A percentile compares a stretch with the other conserved stretches of the same genome.
These are phyloP conservation scores for Talaromyces sp. DNA, from an alignment of 2,329 filamentous ascomycete species.

Conservation along the genomic window DNA sequence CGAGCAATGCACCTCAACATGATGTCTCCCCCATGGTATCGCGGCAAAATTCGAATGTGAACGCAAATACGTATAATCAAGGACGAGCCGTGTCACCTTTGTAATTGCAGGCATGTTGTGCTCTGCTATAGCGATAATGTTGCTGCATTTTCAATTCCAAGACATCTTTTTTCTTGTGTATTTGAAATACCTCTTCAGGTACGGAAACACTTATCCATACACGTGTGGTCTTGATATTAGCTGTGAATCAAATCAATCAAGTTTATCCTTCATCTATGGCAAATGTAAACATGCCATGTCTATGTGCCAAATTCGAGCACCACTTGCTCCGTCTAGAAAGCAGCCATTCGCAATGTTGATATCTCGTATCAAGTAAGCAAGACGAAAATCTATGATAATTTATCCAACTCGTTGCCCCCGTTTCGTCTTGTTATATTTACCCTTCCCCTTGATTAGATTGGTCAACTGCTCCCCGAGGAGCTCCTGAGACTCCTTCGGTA, in stretches of 20 bases:
- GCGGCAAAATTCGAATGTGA: not conserved
- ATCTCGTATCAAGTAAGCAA: not conserved
- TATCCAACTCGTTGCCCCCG: too few species aligned
- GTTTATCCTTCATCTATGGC: not conserved
- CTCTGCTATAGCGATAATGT: not conserved
- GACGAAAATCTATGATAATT: not conserved
- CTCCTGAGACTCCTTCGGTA: slow-evolving; percentile 11
- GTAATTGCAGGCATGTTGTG: not conserved
- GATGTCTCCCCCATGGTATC: not conserved
- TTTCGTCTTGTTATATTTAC: not conserved
- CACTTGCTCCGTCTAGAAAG: not conserved
- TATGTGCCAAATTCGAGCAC: not conserved
- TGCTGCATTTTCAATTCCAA: not conserved
- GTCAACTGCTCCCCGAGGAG: slow-evolving; percentile 12
- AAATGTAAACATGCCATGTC: not conserved
- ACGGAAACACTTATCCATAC: not conserved
- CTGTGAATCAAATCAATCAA: not conserved
- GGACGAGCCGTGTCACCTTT: not conserved
- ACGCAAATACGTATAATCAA: not conserved
- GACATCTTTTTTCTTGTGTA: not conserved
- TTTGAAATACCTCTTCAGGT: not conserved
- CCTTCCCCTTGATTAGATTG: slow-evolving; percentile 14
- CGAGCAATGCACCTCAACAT: not conserved
- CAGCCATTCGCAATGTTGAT: not conserved
- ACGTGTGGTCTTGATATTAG: not conserved